Evolutionary conservation across 73 alveolate species (phyloP), one percentile per base, ranked within the genome.

Genomic region (Durusdinium trenchii): DNA sequence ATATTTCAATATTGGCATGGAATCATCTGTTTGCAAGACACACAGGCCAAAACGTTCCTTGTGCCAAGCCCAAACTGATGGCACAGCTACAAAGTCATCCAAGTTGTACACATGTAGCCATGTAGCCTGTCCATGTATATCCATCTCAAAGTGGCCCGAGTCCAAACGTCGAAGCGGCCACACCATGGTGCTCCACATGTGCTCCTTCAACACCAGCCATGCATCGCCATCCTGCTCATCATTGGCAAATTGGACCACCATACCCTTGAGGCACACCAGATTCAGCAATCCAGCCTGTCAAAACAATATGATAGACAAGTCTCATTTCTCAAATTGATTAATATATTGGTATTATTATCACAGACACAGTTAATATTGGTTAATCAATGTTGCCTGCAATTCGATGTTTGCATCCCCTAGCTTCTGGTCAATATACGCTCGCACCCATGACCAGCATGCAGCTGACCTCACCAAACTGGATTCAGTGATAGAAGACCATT

Each of bases 401-500:
- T 64, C 78, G 42, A 64, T 4, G 38, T 23, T 40, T 23, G 9
- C 23, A 4, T 14, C 43, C 38, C 38, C 78, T 5, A 64, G 78
- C 42, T 40, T 7, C 32, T 23, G 42, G 5, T 14, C 5, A 40
- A 23, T 35, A 23, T 64, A 64, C 38, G 20, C 32, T 35, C 78
- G 78, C 9, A 23, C 78, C 78, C 78, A 64, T 64, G 78, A 64
- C 78, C 78, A 64, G 5, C 43, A 35, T 5, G 78, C 78, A 64
- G 78, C 78, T 12, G 78, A 64, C 78, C 78, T 64, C 78, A 64
- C 78, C 78, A 64, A 64, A 40, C 38, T 64, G 42, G 78, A 9
- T 26, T 64, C 78, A 7, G 78, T 64, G 42, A 64, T 23, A 9
- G 78, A 64, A 12, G 16, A 40, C 78, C 23, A 26, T 64, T 7